Percentiles rank a stretch among this genome's conserved stretches.
Evolutionary conservation across 2,329 filamentous ascomycete species (phyloP).

Genomic region (Penicillium psychrosexuale): DNA sequence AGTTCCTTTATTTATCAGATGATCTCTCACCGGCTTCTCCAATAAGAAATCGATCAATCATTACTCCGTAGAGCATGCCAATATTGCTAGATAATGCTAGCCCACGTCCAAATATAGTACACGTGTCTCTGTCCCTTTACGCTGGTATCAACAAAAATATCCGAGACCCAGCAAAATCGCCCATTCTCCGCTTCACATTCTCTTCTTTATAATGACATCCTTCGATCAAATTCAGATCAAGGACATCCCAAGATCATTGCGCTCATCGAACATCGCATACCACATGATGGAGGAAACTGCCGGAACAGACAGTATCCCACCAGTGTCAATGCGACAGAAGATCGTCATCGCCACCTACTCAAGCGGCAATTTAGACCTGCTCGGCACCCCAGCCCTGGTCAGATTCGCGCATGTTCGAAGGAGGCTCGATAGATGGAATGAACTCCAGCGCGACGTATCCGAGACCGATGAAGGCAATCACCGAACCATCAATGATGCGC

Average conservation of each 20-base stretch:
- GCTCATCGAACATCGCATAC: slow-evolving; percentile 14
- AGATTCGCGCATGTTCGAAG: slow-evolving; percentile 76
- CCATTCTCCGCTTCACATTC: neutral
- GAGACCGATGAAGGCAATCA: slow-evolving; percentile 75
- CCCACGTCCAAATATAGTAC: slow-evolving; percentile 9
- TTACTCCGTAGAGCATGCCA: slow-evolving; percentile 1
- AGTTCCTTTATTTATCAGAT: slow-evolving; percentile 1
- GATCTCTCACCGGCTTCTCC: neutral
- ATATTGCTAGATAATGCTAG: neutral
- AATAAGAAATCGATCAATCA: slow-evolving; percentile 7
- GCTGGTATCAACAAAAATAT: slow-evolving; percentile 7
- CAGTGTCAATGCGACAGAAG: neutral
- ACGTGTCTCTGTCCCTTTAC: neutral
- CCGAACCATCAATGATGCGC: slow-evolving; percentile 70
- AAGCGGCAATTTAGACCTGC: slow-evolving; percentile 58
- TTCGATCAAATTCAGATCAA: neutral
- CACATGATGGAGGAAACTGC: slow-evolving; percentile 1
- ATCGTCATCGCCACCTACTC: neutral
- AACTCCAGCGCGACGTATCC: slow-evolving; percentile 74
- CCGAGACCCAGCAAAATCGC: neutral
- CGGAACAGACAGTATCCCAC: neutral
- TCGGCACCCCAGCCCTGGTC: slow-evolving; percentile 74
- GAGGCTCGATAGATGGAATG: slow-evolving; percentile 73
- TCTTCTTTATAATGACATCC: neutral
- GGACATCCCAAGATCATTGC: neutral